Conservation (phyloP, 768 basidiomycete genomes). For the Boletellus ananas region DNA sequence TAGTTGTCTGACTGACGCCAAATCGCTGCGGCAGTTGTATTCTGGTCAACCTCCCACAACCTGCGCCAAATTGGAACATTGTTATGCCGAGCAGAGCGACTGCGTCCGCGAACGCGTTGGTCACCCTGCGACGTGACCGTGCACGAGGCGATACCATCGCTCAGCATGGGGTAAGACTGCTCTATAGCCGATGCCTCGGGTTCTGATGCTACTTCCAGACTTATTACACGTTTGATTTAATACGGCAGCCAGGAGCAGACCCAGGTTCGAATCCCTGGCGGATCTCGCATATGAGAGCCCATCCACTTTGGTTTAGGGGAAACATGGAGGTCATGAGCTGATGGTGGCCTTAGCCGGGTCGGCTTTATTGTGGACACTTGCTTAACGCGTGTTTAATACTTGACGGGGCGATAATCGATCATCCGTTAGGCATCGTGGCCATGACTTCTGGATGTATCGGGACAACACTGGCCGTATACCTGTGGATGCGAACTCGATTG, state of each 20-base stretch:
- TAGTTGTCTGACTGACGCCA: not conserved
- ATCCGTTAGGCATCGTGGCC: not conserved
- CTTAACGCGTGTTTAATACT: too few species aligned
- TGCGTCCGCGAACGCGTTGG: conserved; percentile 23
- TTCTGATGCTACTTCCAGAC: conserved; percentile 5
- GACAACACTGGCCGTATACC: too few species aligned
- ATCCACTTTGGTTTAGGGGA: conserved; percentile 28
- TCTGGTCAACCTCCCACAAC: conserved; percentile 27
- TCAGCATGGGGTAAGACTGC: conserved; percentile 23
- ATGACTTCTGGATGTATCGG: not conserved
- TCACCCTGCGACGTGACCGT: conserved; percentile 23
- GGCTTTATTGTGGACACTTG: not conserved
- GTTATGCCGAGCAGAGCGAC: conserved; percentile 16
- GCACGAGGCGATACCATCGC: conserved; percentile 20
- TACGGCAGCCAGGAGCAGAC: conserved; percentile 12
- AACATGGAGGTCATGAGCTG: conserved; percentile 23
- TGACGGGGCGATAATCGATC: not conserved
- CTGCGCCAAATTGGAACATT: conserved; percentile 18
- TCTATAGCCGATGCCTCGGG: not conserved
- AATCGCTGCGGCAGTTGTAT: conserved; percentile 10
- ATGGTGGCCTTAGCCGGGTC: not conserved
- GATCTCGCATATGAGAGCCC: conserved; percentile 24
- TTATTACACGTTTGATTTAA: conserved; percentile 25
- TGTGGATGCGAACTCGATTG: too few species aligned
- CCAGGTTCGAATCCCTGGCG: conserved; percentile 23